Conservation (phyloP, 2,329 filamentous ascomycete genomes). For the Fusarium dimerum region DNA sequence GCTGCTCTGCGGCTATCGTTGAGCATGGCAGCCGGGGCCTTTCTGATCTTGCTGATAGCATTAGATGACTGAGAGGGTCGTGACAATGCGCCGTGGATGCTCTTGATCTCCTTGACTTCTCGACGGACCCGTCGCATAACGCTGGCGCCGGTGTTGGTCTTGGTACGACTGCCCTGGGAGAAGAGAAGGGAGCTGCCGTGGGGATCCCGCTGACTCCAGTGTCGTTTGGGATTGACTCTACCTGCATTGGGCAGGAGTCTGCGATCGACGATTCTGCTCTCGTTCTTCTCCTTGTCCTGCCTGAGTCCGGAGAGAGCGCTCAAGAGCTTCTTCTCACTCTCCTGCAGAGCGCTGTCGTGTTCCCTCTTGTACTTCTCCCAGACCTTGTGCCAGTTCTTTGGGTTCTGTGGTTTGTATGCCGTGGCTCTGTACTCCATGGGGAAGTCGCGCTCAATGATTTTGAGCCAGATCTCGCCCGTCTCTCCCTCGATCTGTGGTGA, state of each 20-base stretch:
- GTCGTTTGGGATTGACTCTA: slow-evolving; percentile 34
- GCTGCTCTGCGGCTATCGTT: slow-evolving; percentile 51
- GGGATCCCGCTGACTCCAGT: slow-evolving; percentile 31
- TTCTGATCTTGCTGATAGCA: slow-evolving; percentile 42
- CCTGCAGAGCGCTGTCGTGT: slow-evolving; percentile 57
- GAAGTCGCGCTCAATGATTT: slow-evolving; percentile 78
- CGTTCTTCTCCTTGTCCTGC: slow-evolving; percentile 58
- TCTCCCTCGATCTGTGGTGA: slow-evolving; percentile 75
- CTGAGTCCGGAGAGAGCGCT: slow-evolving; percentile 58
- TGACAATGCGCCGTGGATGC: slow-evolving; percentile 48
- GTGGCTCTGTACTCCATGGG: slow-evolving; percentile 62
- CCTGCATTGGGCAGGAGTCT: slow-evolving; percentile 46
- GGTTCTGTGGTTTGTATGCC: slow-evolving; percentile 65
- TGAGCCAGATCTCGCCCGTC: slow-evolving; percentile 73
- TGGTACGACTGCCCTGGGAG: slow-evolving; percentile 52
- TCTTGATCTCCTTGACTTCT: slow-evolving; percentile 56
- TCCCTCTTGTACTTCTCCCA: slow-evolving; percentile 70
- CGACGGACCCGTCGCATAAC: slow-evolving; percentile 58
- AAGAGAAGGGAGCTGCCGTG: slow-evolving; percentile 42
- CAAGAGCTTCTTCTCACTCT: slow-evolving; percentile 60
- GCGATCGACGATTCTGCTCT: slow-evolving; percentile 56
- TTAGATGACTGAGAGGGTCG: slow-evolving; percentile 31
- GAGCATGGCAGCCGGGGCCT: slow-evolving; percentile 56
- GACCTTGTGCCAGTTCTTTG: slow-evolving; percentile 73
- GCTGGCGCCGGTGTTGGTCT: slow-evolving; percentile 51